phyloP scores from a whole-genome alignment of 805 yeast species.

The Saturnispora halmiae region DNA sequence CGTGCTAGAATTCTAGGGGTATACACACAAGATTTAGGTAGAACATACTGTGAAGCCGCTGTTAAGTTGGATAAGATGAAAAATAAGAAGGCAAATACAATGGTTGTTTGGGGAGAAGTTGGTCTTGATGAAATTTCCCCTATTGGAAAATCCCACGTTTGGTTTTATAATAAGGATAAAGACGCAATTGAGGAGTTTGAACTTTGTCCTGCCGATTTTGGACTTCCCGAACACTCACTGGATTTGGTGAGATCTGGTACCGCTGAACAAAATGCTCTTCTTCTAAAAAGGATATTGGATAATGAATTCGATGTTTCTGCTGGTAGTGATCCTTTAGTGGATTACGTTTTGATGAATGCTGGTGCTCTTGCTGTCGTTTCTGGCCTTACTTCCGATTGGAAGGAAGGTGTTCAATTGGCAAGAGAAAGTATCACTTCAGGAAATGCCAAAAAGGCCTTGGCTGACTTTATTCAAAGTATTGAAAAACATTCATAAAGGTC shows the following conservation, averaged over 20 bases:
- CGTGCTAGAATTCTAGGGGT: slow-evolving; percentile 85
- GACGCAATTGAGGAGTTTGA: slow-evolving; percentile 33
- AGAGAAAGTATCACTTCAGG: slow-evolving; percentile 60
- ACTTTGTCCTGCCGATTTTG: slow-evolving; percentile 70
- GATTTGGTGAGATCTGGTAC: slow-evolving; percentile 71
- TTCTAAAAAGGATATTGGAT: slow-evolving; percentile 36
- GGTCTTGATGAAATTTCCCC: slow-evolving; percentile 95
- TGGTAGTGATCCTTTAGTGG: slow-evolving; percentile 59
- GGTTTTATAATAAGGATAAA: slow-evolving; percentile 47
- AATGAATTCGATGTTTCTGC: slow-evolving; percentile 35
- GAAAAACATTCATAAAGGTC: slow-evolving; percentile 12
- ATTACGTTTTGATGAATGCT: slow-evolving; percentile 84
- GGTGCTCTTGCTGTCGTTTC: slow-evolving; percentile 79
- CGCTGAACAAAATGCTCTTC: slow-evolving; percentile 71
- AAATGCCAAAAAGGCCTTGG: slow-evolving; percentile 51
- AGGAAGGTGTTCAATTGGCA: slow-evolving; percentile 69
- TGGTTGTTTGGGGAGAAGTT: slow-evolving; percentile 88
- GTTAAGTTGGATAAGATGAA: slow-evolving; percentile 45
- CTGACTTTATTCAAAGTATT: slow-evolving; percentile 39
- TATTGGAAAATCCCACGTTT: slow-evolving; percentile 67
- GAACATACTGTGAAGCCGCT: slow-evolving; percentile 76
- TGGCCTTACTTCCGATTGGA: slow-evolving; percentile 63
- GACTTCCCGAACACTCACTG: slow-evolving; percentile 63
- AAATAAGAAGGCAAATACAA: slow-evolving; percentile 41
- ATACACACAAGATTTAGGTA: slow-evolving; percentile 68